A percentile compares a stretch with the other conserved stretches of the same genome.
Conservation (phyloP, 805 yeast genomes). For the Sungouiella blattae region DNA sequence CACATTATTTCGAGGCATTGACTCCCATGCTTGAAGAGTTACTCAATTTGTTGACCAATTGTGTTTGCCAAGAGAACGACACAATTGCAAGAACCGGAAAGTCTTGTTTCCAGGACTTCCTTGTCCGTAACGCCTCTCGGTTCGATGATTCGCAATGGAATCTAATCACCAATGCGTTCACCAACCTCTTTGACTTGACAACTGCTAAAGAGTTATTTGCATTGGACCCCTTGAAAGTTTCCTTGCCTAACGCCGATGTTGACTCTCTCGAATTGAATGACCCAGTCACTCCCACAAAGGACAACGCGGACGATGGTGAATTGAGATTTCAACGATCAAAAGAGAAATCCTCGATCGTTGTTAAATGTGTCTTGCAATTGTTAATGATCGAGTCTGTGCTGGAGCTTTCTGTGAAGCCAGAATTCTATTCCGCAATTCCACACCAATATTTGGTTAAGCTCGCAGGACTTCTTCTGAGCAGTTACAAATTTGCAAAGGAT, state of each 20-base stretch:
- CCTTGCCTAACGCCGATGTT: conserved; percentile 16
- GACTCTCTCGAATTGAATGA: conserved; percentile 18
- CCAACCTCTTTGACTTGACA: conserved; percentile 69
- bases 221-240: conserved; percentile 44
- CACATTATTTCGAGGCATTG: conserved; percentile 76
- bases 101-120: conserved; percentile 76
- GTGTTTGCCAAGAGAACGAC: conserved; percentile 95
- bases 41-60: conserved; percentile 71
- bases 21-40: conserved; percentile 75
- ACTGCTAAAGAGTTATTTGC: conserved; percentile 83
- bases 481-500: conserved; percentile 78
- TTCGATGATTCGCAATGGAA: conserved; percentile 74
- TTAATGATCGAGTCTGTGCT: conserved; percentile 82
- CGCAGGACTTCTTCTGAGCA: conserved; percentile 56
- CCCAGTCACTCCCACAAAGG: conserved; percentile 13
- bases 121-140: conserved; percentile 67
- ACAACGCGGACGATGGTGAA: conserved; percentile 34
- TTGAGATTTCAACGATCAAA: conserved; percentile 41
- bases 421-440: conserved; percentile 68
- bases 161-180: conserved; percentile 61
- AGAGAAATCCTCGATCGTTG: conserved; percentile 72
- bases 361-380: conserved; percentile 87
- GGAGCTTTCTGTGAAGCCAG: conserved; percentile 70
- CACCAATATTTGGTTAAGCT: conserved; percentile 57
- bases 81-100: conserved; percentile 94